Evolutionary conservation across 1,284 basidiomycete species (phyloP).

Genomic region (Kalmanozyma brasiliensis): DNA sequence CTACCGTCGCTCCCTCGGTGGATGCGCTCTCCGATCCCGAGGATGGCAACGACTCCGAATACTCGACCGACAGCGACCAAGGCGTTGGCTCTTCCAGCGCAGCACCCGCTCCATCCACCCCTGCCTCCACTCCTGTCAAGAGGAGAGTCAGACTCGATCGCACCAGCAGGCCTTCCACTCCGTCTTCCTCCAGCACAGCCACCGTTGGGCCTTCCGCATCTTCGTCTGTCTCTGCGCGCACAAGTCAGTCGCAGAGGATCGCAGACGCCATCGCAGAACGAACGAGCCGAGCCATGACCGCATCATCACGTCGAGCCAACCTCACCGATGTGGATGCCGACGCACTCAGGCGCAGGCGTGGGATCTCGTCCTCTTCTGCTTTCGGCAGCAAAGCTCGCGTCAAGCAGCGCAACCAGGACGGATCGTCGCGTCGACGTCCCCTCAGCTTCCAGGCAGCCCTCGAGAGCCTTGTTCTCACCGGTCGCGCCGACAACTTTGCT

Average conservation of each 20-base stretch:
- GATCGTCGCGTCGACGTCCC: conserved; percentile 45
- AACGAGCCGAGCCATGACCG: conserved; percentile 22
- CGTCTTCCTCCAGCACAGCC: conserved; percentile 16
- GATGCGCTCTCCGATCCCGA: conserved; percentile 51
- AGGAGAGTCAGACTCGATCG: conserved; percentile 20
- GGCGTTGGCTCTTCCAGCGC: conserved; percentile 10
- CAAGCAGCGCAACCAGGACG: conserved; percentile 54
- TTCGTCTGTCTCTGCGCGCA: conserved; percentile 9
- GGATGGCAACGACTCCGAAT: conserved; percentile 39
- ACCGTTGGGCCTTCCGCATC: conserved; percentile 11
- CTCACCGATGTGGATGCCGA: conserved; percentile 27
- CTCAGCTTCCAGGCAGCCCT: conserved; percentile 60
- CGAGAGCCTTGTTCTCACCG: conserved; percentile 45
- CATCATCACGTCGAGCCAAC: conserved; percentile 32
- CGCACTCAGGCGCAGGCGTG: conserved; percentile 35
- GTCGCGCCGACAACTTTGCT: conserved; percentile 42
- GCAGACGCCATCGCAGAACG: conserved; percentile 35
- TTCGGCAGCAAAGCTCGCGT: conserved; percentile 59
- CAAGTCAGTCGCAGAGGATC: conserved; percentile 12
- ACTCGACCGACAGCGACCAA: conserved; percentile 34
- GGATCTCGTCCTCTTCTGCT: conserved; percentile 57
- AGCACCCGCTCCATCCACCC: conserved; percentile 18
- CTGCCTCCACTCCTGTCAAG: conserved; percentile 27
- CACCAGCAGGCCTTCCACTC: conserved; percentile 12
- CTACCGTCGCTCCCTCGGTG: conserved; percentile 14